Conservation (phyloP, 306 rosid genomes). For the Phaseolus lunatus region DNA sequence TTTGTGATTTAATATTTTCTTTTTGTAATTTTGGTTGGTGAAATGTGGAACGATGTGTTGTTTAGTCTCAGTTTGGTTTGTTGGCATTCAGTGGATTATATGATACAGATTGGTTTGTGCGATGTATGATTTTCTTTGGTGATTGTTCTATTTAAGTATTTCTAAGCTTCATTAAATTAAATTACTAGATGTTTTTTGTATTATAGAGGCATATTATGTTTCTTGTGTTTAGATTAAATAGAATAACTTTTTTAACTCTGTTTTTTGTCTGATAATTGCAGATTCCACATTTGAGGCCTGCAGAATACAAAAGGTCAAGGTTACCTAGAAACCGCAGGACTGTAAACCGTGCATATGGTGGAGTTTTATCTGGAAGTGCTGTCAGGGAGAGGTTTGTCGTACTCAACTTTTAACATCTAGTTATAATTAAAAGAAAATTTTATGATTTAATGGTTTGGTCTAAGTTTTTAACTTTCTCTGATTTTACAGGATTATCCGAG, state of each 20-base stretch:
- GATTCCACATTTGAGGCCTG: conserved; percentile 86
- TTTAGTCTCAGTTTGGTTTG: not conserved
- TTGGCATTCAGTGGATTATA: not conserved
- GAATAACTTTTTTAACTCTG: not conserved
- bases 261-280: conserved; percentile 41
- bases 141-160: not conserved
- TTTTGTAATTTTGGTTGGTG: not conserved
- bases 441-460: not conserved
- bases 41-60: not conserved
- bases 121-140: conserved; percentile 2
- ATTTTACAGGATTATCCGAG: conserved; percentile 64
- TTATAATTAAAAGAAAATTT: not conserved
- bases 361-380: conserved; percentile 77
- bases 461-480: not conserved
- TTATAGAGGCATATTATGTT: not conserved
- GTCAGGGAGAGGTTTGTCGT: conserved; percentile 82
- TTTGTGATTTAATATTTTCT: not conserved
- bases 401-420: not conserved
- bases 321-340: conserved; percentile 78
- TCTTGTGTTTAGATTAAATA: not conserved
- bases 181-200: not conserved
- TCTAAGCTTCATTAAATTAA: too few species aligned
- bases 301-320: conserved; percentile 80
- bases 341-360: conserved; percentile 77
- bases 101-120: not conserved